Conservation (phyloP, 345 rosid species). For the Linum trigynum region DNA sequence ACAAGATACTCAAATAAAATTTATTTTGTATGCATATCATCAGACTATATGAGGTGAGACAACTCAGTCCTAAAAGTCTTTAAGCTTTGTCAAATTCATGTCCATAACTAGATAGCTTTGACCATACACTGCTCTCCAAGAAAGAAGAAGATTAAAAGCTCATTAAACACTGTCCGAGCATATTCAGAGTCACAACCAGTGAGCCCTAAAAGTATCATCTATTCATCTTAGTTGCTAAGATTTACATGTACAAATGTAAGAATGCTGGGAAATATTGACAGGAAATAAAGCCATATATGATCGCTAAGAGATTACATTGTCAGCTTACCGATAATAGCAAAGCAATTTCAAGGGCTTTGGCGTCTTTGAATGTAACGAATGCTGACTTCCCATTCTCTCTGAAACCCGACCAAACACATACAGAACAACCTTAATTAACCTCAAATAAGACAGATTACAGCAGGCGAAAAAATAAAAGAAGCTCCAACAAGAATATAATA, state of each 20-base stretch:
- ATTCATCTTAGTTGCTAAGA: background rate
- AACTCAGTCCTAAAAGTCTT: background rate
- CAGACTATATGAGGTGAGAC: background rate
- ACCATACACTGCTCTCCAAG: background rate
- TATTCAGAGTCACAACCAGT: background rate
- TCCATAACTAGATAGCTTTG: background rate
- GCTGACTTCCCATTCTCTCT: constrained; percentile 55
- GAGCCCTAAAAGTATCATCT: background rate
- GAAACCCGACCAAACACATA: constrained; percentile 21
- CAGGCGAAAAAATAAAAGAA: background rate
- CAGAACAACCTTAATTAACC: constrained; percentile 9
- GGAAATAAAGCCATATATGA: too few species aligned
- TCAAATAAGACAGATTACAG: background rate
- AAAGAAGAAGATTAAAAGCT: background rate
- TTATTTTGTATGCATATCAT: background rate
- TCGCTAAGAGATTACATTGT: background rate
- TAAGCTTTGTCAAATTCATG: background rate
- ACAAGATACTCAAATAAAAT: background rate
- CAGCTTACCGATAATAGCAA: constrained; percentile 58
- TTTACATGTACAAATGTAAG: background rate
- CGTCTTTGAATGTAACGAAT: constrained; percentile 76
- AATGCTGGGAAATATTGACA: background rate
- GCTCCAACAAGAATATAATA: background rate
- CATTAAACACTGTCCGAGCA: background rate
- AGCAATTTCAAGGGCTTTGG: constrained; percentile 88